Conservation (phyloP, 805 yeast species). For the Yamadazyma paraphyllophila region DNA sequence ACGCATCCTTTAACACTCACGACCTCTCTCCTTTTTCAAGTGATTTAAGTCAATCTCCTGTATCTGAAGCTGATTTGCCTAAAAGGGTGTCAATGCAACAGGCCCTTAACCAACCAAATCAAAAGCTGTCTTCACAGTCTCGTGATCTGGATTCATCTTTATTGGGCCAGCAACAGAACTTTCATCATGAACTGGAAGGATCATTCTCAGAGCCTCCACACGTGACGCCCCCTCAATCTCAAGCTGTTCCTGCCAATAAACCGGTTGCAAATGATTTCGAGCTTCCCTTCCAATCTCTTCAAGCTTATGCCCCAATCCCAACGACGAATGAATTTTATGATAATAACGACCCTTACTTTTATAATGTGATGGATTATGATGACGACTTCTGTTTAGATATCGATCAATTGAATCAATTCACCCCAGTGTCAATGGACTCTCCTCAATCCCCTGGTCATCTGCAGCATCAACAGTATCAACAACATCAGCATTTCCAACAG, state of each 20-base stretch:
- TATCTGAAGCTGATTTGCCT: not conserved
- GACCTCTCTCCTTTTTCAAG: conserved; percentile 7
- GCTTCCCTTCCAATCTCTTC: not conserved
- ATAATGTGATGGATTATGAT: conserved; percentile 29
- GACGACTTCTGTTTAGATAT: conserved; percentile 44
- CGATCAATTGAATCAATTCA: conserved; percentile 33
- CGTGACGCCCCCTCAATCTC: not conserved
- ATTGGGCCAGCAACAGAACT: not conserved
- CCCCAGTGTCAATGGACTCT: conserved; percentile 4
- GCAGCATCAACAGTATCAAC: conserved; percentile 3
- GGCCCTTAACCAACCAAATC: not conserved
- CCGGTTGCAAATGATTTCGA: not conserved
- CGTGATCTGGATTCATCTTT: not conserved
- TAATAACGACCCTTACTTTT: conserved; percentile 8
- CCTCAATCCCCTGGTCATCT: conserved; percentile 3
- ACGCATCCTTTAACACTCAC: conserved; percentile 6
- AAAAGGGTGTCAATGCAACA: not conserved
- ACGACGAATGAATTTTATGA: conserved; percentile 7
- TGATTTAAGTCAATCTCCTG: conserved; percentile 8
- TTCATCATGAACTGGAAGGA: not conserved
- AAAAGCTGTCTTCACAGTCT: not conserved
- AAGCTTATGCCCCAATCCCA: conserved; percentile 9
- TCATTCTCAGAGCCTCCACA: not conserved
- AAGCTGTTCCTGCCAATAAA: not conserved
- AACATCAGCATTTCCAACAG: conserved; percentile 2